phyloP scores from a whole-genome alignment of 768 basidiomycete genomes.

The Boletus pseudo-olivaceus region DNA sequence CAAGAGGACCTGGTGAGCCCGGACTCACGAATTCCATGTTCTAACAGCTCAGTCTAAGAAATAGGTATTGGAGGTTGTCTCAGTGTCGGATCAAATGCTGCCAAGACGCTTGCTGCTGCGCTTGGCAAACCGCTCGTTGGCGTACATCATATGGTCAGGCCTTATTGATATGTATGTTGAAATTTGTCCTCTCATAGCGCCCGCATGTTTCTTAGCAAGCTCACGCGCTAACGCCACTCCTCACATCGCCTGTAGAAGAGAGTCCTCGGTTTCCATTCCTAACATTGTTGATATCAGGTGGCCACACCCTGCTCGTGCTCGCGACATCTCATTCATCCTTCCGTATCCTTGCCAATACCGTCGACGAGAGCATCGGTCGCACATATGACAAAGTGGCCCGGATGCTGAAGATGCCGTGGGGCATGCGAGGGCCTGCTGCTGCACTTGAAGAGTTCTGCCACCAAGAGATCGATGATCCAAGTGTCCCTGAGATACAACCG shows the following conservation, averaged over 20 bases:
- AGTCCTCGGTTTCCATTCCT: conserved; percentile 79
- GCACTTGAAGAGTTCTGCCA: conserved; percentile 71
- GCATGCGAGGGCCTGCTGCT: conserved; percentile 66
- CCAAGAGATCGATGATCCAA: conserved; percentile 21
- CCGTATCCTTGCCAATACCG: conserved; percentile 67
- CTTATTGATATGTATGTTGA: not conserved
- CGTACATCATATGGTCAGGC: conserved; percentile 89
- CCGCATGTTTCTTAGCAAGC: conserved; percentile 63
- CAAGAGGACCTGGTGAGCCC: conserved; percentile 72
- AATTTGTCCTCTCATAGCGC: not conserved
- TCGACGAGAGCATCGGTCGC: conserved; percentile 74
- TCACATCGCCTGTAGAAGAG: conserved; percentile 49
- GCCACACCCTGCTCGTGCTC: conserved; percentile 86
- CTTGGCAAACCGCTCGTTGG: conserved; percentile 78
- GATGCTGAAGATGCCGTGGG: conserved; percentile 64
- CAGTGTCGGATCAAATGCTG: conserved; percentile 72
- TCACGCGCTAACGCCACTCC: conserved; percentile 77
- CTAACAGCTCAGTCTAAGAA: not conserved
- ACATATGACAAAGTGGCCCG: conserved; percentile 82
- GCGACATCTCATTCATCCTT: conserved; percentile 58
- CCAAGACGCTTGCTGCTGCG: conserved; percentile 80
- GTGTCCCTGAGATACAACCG: conserved; percentile 31
- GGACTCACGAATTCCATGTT: not conserved
- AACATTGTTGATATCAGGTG: conserved; percentile 87
- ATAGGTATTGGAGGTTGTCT: conserved; percentile 80